Percentiles rank a stretch among this genome's conserved stretches.
Conservation (phyloP, 2,329 filamentous ascomycete species). For the Fusarium sublunatum region DNA sequence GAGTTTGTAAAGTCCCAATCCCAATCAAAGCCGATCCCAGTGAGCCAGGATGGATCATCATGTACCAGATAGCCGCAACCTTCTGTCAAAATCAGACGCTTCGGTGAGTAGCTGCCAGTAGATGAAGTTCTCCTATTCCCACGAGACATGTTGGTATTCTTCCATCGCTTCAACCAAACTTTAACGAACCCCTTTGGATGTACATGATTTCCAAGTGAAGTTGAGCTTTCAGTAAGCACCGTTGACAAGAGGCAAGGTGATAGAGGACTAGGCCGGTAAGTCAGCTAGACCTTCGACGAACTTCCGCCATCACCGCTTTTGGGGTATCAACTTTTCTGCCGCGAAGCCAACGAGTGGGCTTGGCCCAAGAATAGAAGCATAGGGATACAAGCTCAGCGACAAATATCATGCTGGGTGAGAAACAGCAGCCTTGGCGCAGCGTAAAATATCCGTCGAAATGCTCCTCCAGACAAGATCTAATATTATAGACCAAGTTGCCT, state of each 20-base stretch:
- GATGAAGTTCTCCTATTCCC: constrained; percentile 24
- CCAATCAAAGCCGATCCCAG: constrained; percentile 19
- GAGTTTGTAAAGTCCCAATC: constrained; percentile 21
- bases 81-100: constrained; percentile 12
- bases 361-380: constrained; percentile 44
- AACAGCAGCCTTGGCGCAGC: constrained; percentile 15
- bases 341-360: constrained; percentile 41
- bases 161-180: constrained; percentile 36
- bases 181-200: constrained; percentile 20
- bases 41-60: constrained; percentile 21
- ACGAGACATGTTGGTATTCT: constrained; percentile 18
- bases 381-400: constrained; percentile 42
- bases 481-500: constrained; percentile 28
- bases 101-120: constrained; percentile 29
- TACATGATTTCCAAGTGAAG: constrained; percentile 39
- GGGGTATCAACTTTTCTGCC: constrained; percentile 54
- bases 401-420: constrained; percentile 34
- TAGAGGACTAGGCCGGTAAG: constrained; percentile 24
- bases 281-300: constrained; percentile 39
- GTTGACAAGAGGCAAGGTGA: constrained; percentile 29
- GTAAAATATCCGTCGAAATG: constrained; percentile 23
- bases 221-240: constrained; percentile 32
- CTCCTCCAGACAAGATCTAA: constrained; percentile 27
- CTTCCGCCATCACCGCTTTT: constrained; percentile 45
- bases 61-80: constrained; percentile 27